These are phyloP conservation scores for Polygonum maritimum DNA, from an alignment of 148 eudicot genomes.

Conservation along the genomic window DNA sequence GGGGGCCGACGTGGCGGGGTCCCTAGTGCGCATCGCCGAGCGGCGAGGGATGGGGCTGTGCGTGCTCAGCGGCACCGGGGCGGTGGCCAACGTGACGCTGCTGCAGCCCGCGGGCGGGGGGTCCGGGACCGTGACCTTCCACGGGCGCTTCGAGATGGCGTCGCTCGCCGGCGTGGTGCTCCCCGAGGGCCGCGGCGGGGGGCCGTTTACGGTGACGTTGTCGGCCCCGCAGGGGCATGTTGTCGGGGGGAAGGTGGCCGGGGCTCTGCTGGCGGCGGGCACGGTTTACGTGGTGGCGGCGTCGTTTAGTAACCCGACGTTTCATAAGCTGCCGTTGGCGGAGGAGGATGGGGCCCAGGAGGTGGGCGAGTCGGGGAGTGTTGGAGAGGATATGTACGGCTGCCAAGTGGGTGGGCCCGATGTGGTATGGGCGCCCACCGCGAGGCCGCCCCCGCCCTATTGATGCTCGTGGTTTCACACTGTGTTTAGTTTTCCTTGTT, in stretches of 20 bases:
- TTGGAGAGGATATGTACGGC: constrained; percentile 19
- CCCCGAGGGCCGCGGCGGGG: not conserved
- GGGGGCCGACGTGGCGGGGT: constrained; percentile 34
- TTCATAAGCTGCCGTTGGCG: constrained; percentile 32
- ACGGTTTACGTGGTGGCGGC: constrained; percentile 56
- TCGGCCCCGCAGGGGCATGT: constrained; percentile 83
- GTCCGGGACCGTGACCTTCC: constrained; percentile 40
- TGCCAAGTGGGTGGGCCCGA: constrained; percentile 24
- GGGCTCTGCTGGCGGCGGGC: constrained; percentile 33
- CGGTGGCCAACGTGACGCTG: constrained; percentile 40
- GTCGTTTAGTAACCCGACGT: constrained; percentile 44
- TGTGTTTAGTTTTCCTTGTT: not conserved
- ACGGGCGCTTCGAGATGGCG: constrained; percentile 35
- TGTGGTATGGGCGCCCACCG: constrained; percentile 39
- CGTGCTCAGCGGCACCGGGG: constrained; percentile 42
- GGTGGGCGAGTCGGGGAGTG: constrained; percentile 20
- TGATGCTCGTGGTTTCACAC: not conserved
- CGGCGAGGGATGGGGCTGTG: constrained; percentile 38
- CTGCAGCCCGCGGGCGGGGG: constrained; percentile 30
- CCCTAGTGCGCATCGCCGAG: constrained; percentile 43
- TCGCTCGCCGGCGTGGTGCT: constrained; percentile 27
- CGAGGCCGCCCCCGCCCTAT: constrained; percentile 23
- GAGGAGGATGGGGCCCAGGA: constrained; percentile 17
- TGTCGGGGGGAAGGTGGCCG: constrained; percentile 62
- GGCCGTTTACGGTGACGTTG: constrained; percentile 42